A percentile compares a stretch with the other conserved stretches of the same genome.
These are phyloP conservation scores for Entonaema liquescens DNA, from an alignment of 495 filamentous ascomycete genomes.

Conservation along the genomic window DNA sequence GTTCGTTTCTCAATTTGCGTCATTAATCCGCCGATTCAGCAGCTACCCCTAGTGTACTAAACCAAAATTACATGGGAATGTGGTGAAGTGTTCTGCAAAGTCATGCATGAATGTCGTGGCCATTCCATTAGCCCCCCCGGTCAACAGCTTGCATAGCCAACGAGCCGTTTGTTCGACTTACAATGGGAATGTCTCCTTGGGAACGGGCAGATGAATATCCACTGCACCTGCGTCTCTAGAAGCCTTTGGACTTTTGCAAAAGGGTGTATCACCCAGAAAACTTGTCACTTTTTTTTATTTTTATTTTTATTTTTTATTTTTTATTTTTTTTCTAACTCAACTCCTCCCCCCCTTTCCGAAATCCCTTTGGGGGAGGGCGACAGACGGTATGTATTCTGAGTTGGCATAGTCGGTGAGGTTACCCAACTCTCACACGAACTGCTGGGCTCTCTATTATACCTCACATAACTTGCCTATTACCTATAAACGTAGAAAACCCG, in stretches of 20 bases:
- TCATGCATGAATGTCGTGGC: slow-evolving; percentile 59
- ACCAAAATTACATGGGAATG: slow-evolving; percentile 37
- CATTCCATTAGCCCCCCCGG: slow-evolving; percentile 46
- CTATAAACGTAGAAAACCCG: slow-evolving; percentile 45
- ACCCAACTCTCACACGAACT: slow-evolving; percentile 42
- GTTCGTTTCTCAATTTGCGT: slow-evolving; percentile 48
- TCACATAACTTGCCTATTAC: slow-evolving; percentile 43
- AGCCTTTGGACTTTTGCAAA: slow-evolving; percentile 12
- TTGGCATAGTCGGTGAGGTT: slow-evolving; percentile 42
- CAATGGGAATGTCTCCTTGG: slow-evolving; percentile 20
- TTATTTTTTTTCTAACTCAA: slow-evolving; percentile 23
- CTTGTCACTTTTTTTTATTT: slow-evolving; percentile 36
- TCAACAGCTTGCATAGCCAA: slow-evolving; percentile 47
- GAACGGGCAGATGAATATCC: slow-evolving; percentile 27
- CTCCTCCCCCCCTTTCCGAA: slow-evolving; percentile 27
- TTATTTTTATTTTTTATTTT: too few species aligned
- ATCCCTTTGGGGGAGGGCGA: slow-evolving; percentile 16
- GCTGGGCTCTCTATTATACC: slow-evolving; percentile 46
- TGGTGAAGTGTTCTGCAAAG: slow-evolving; percentile 49
- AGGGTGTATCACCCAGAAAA: slow-evolving; percentile 27
- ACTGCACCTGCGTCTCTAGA: slow-evolving; percentile 23
- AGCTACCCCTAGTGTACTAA: slow-evolving; percentile 45
- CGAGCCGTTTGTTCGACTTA: slow-evolving; percentile 35
- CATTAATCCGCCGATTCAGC: slow-evolving; percentile 47
- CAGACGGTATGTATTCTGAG: slow-evolving; percentile 33